Conservation (phyloP, 208 protist genomes). For the Acanthamoeba rhysodes region DNA sequence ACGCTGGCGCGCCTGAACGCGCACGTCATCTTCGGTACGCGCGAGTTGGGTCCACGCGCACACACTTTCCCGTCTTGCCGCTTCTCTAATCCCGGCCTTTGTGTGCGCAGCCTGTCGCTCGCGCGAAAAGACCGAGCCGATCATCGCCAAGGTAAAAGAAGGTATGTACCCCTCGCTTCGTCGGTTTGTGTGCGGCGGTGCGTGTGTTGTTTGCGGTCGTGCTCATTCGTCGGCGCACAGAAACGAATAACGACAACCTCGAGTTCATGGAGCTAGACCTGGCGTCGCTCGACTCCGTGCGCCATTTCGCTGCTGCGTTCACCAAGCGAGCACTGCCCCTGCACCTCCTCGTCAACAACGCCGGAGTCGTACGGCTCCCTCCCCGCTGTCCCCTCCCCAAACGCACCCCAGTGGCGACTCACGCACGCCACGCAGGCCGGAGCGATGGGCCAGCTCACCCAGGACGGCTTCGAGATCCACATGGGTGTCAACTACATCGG, state of each 20-base stretch:
- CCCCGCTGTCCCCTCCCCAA: background rate
- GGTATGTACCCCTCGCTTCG: background rate
- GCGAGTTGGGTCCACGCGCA: too few species aligned
- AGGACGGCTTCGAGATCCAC: conserved; percentile 68
- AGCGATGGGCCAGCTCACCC: conserved; percentile 31
- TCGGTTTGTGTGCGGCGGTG: too few species aligned
- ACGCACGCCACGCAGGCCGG: background rate
- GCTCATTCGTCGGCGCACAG: background rate
- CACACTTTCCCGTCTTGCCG: background rate
- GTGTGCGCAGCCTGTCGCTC: conserved; percentile 12
- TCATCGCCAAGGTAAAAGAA: conserved; percentile 25
- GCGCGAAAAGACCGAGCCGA: background rate
- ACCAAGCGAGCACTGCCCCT: conserved; percentile 26
- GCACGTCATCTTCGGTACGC: conserved; percentile 67
- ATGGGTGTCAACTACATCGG: conserved; percentile 60
- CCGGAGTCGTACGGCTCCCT: conserved; percentile 21
- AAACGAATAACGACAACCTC: conserved; percentile 18
- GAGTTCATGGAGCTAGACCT: conserved; percentile 65
- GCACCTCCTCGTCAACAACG: conserved; percentile 68
- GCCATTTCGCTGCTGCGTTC: conserved; percentile 16
- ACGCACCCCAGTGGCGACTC: background rate
- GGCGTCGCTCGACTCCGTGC: conserved; percentile 49
- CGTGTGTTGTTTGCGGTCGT: background rate
- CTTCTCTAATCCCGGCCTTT: background rate
- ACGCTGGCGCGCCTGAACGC: conserved; percentile 28